Evolutionary conservation across 2,329 filamentous ascomycete genomes (phyloP), one percentile per base, ranked within the genome.

Genomic region (Aspergillus unguis): DNA sequence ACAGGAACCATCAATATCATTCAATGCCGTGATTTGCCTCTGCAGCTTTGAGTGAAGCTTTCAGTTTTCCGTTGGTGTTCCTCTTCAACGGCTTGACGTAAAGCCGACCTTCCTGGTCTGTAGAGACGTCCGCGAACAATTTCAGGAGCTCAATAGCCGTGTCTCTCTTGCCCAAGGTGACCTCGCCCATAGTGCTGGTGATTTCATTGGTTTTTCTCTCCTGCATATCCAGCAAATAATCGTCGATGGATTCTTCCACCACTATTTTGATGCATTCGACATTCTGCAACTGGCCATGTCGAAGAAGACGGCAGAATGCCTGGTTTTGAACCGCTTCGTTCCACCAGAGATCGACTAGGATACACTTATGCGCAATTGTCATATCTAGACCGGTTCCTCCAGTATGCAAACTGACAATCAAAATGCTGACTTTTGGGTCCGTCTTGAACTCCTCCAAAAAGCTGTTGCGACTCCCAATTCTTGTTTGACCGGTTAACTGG

Each of bases 221-320:
- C 53, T 90, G 86, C 57, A 88, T 74, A 0, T 66, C 43, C 0
- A 78, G 63, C 3, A 90, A 72, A 0, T 76, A 71, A 7, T 79
- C 72, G 53, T 91, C 86, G 4, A 88, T 80, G 0, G 77, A 80
- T 4, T 79, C 72, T 1, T 73, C 67, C 0, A 84, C 74, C 1
- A 83, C 68, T 32, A 90, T 74, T 0, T 83, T 77, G 0, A 81
- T 76, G 52, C 87, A 78, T 8, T 81, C 72, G 0, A 85, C 85
- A 32, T 81, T 71, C 38, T 85, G 80, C 0, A 63, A 56, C 57
- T 92, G 88, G 0, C 86, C 86, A 2, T 85, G 83, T 4, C 87
- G 78, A 59, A 80, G 81, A 0, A 89, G 80, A 0, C 87, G 80
- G 1, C 76, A 80, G 62, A 82, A 82, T 1, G 77, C 77, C 65